Percentiles rank a stretch among this genome's conserved stretches.
Evolutionary conservation across 208 protist species (phyloP).

Genomic region (Porcisia deanei): DNA sequence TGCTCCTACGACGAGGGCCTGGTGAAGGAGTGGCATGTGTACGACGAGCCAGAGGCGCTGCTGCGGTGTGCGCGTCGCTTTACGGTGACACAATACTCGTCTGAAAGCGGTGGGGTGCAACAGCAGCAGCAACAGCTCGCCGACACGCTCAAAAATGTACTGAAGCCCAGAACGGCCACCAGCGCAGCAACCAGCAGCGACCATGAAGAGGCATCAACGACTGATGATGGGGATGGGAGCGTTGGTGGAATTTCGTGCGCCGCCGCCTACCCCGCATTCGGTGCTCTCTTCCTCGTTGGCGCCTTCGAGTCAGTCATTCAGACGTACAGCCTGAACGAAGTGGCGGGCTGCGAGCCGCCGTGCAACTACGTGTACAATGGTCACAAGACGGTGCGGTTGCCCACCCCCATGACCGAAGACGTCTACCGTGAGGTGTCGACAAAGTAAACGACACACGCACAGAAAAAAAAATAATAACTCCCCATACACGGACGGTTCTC

Average conservation of each 20-base stretch:
- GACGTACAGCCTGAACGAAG: constrained; percentile 61
- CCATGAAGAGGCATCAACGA: neutral
- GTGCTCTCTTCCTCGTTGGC: constrained; percentile 73
- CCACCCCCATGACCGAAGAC: constrained; percentile 35
- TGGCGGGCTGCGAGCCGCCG: constrained; percentile 70
- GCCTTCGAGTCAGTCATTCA: constrained; percentile 70
- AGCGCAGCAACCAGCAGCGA: neutral
- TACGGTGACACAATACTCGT: constrained; percentile 28
- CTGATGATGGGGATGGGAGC: constrained; percentile 20
- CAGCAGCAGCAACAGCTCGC: constrained; percentile 5
- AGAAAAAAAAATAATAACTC: neutral
- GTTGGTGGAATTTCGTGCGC: constrained; percentile 57
- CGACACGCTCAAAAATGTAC: constrained; percentile 28
- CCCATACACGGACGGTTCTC: neutral
- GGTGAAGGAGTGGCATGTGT: constrained; percentile 87
- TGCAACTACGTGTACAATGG: constrained; percentile 77
- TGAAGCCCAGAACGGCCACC: neutral
- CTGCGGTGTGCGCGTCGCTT: constrained; percentile 71
- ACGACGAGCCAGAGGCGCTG: constrained; percentile 66
- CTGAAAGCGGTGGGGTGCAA: constrained; percentile 6
- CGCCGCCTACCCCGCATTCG: constrained; percentile 54
- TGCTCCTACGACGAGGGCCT: constrained; percentile 72
- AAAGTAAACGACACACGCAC: neutral
- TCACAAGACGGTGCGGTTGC: constrained; percentile 67
- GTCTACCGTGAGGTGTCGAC: constrained; percentile 24